A percentile compares a stretch with the other conserved stretches of the same genome.
Evolutionary conservation across 805 yeast genomes (phyloP).

Genomic region (Metschnikowia kunwiensis): DNA sequence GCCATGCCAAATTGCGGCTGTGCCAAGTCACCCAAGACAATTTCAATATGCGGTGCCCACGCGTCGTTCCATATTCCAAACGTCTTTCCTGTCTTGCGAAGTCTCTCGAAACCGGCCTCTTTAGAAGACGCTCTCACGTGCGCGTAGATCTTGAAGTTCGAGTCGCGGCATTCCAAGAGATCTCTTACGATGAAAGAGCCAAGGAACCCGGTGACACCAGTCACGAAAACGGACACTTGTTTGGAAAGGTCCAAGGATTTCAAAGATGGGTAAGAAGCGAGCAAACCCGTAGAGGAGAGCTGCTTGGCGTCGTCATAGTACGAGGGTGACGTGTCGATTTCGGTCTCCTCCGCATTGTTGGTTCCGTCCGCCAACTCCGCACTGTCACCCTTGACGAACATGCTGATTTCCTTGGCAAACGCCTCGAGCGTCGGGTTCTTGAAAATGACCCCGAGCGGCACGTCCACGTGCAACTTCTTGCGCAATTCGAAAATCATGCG

Average conservation of each 20-base stretch:
- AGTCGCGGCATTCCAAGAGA: constrained; percentile 52
- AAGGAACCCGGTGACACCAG: constrained; percentile 95
- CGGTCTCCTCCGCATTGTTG: constrained; percentile 25
- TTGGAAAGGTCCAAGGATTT: constrained; percentile 32
- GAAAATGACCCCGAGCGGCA: constrained; percentile 89
- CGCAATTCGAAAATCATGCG: constrained; percentile 93
- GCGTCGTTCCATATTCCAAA: constrained; percentile 77
- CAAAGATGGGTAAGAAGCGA: constrained; percentile 45
- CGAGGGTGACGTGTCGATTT: constrained; percentile 15
- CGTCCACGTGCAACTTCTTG: constrained; percentile 68
- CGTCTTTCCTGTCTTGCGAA: constrained; percentile 69
- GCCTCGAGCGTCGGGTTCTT: constrained; percentile 80
- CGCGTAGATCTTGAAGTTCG: constrained; percentile 63
- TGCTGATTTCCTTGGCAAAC: constrained; percentile 72
- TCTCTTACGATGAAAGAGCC: constrained; percentile 88
- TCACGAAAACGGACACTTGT: constrained; percentile 66
- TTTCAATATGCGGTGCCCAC: constrained; percentile 56
- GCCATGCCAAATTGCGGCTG: constrained; percentile 67
- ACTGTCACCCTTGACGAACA: constrained; percentile 48
- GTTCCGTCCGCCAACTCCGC: constrained; percentile 39
- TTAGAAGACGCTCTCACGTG: constrained; percentile 85
- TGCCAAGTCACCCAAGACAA: constrained; percentile 82
- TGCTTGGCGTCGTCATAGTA: constrained; percentile 76
- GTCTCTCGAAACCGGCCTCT: constrained; percentile 70
- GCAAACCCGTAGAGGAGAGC: constrained; percentile 41